These are phyloP conservation scores for Polychaeton citri DNA, from an alignment of 2,329 filamentous ascomycete genomes.

Conservation along the genomic window DNA sequence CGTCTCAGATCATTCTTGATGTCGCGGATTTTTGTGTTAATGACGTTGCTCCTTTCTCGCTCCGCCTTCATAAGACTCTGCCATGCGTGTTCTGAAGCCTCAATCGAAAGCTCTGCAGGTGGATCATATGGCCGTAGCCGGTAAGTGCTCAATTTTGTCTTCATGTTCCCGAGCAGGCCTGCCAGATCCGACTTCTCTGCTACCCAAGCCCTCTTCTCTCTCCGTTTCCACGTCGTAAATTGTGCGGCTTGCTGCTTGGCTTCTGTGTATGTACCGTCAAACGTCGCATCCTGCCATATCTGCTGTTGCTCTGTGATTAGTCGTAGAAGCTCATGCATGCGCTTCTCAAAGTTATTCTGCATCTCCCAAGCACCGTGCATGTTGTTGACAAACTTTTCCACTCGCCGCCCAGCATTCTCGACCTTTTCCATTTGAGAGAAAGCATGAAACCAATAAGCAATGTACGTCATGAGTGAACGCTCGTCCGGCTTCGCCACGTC, in stretches of 20 bases:
- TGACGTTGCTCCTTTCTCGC: conserved; percentile 77
- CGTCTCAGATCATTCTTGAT: conserved; percentile 92
- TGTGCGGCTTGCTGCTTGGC: conserved; percentile 74
- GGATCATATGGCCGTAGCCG: conserved; percentile 82
- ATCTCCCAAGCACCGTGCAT: conserved; percentile 99
- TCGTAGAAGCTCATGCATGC: conserved; percentile 71
- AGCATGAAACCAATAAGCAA: conserved; percentile 99
- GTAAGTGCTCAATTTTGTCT: conserved; percentile 95
- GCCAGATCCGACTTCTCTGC: conserved; percentile 94
- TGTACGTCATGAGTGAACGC: conserved; percentile 96
- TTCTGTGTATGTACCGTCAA: conserved; percentile 84
- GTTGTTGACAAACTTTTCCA: conserved; percentile 96
- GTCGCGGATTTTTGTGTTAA: conserved; percentile 96
- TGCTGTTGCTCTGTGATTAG: conserved; percentile 61
- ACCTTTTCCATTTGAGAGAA: conserved; percentile 99
- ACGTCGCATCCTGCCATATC: conserved; percentile 65
- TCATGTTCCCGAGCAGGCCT: conserved; percentile 90
- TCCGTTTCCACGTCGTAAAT: conserved; percentile 82
- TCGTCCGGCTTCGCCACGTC: conserved; percentile 95
- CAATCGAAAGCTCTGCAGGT: conserved; percentile 67
- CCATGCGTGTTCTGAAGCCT: conserved; percentile 76
- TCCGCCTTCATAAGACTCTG: conserved; percentile 65
- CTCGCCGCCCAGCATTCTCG: conserved; percentile 87
- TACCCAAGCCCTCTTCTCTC: conserved; percentile 87
- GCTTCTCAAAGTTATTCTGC: conserved; percentile 88